These are phyloP conservation scores for Boletus calvinii DNA, from an alignment of 1,284 basidiomycete species.

Conservation along the genomic window DNA sequence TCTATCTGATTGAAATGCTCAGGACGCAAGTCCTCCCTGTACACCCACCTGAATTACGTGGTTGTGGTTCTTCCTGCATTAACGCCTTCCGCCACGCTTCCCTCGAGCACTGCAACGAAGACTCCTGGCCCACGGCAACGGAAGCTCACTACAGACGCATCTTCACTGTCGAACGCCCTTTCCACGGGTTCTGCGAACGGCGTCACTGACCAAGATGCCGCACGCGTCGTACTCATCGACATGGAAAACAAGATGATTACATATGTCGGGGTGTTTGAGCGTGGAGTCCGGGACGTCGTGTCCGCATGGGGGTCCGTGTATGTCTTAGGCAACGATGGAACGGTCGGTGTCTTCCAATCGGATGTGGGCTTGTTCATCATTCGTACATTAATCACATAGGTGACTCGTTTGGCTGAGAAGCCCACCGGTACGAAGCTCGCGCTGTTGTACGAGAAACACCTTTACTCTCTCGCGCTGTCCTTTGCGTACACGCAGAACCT, in stretches of 20 bases:
- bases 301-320: constrained; percentile 80
- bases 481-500: constrained; percentile 78
- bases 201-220: constrained; percentile 60
- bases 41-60: constrained; percentile 78
- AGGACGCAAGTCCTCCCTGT: constrained; percentile 71
- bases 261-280: constrained; percentile 75
- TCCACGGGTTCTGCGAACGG: constrained; percentile 60
- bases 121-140: constrained; percentile 18
- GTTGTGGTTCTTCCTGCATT: constrained; percentile 78
- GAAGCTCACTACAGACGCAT: constrained; percentile 29
- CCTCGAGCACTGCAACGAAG: constrained; percentile 55
- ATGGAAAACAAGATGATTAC: constrained; percentile 91
- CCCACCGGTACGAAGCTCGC: constrained; percentile 79
- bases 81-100: constrained; percentile 30
- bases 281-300: constrained; percentile 79
- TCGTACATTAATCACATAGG: constrained; percentile 37
- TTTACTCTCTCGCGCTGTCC: constrained; percentile 73
- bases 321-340: constrained; percentile 73
- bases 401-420: constrained; percentile 75
- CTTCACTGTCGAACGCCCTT: constrained; percentile 57
- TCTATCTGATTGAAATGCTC: constrained; percentile 1
- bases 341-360: constrained; percentile 43
- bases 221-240: constrained; percentile 89
- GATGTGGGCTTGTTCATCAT: background rate
- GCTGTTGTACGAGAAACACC: constrained; percentile 74